These are phyloP conservation scores for Orbilia quercus DNA, from an alignment of 2,329 filamentous ascomycete species.

Conservation along the genomic window DNA sequence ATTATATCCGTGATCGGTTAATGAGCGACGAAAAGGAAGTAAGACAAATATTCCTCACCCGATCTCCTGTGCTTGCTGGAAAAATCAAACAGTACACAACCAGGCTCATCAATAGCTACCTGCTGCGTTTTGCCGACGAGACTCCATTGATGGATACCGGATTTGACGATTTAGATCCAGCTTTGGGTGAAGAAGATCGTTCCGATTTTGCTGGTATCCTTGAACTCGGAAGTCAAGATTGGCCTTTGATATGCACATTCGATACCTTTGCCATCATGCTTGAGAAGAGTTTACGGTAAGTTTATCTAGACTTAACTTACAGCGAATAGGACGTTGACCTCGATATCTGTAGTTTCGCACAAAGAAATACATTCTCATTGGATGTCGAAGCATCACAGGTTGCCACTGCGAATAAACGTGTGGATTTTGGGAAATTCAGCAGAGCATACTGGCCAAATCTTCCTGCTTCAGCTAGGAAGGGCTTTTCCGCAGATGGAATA, in stretches of 20 bases:
- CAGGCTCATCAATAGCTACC: conserved; percentile 21
- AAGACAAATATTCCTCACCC: conserved; percentile 38
- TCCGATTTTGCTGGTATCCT: neutral
- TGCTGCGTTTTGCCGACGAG: conserved; percentile 7
- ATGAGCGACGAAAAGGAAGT: conserved; percentile 10
- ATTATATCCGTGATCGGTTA: conserved; percentile 16
- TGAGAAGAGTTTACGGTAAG: conserved; percentile 19
- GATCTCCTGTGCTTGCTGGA: conserved; percentile 26
- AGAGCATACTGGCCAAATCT: conserved; percentile 26
- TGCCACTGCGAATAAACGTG: conserved; percentile 7
- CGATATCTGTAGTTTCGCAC: conserved; percentile 17
- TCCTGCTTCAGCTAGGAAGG: conserved; percentile 8
- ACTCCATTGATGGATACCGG: neutral
- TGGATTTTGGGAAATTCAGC: conserved; percentile 35
- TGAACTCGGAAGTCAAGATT: conserved; percentile 5
- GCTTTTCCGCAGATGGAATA: conserved; percentile 17
- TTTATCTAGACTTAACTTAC: neutral
- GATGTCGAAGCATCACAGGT: conserved; percentile 1
- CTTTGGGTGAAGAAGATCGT: conserved; percentile 8
- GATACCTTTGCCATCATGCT: conserved; percentile 28
- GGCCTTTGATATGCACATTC: conserved; percentile 35
- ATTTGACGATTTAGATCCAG: neutral
- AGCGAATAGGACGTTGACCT: neutral
- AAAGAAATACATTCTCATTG: conserved; percentile 18
- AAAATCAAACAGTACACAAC: conserved; percentile 39